Evolutionary conservation across 139 green algal species (phyloP).

Genomic region (Chlamydomonas incerta): DNA sequence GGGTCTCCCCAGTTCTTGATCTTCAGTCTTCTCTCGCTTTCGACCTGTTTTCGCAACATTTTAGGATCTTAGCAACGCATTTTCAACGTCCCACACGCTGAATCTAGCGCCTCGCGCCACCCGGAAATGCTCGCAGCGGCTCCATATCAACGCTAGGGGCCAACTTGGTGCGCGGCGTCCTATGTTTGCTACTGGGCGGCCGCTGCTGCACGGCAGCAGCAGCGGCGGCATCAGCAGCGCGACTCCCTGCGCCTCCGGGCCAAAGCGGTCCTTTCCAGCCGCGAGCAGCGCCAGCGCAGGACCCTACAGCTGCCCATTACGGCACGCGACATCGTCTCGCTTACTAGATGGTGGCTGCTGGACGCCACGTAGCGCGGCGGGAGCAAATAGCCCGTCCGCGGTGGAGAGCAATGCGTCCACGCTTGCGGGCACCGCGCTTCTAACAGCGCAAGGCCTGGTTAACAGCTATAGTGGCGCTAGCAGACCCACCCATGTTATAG

Average conservation of each 20-base stretch:
- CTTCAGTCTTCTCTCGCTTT: too few species aligned
- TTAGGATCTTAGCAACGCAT: too few species aligned
- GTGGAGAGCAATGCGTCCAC: constrained; percentile 12
- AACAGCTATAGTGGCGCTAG: background rate
- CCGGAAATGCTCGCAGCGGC: too few species aligned
- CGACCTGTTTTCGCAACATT: too few species aligned
- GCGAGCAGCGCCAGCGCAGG: background rate
- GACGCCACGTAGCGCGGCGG: background rate
- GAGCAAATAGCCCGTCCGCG: background rate
- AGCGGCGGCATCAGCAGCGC: constrained; percentile 16
- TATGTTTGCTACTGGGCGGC: constrained; percentile 15
- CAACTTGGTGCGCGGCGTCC: background rate
- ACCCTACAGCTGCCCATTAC: background rate
- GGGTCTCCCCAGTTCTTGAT: too few species aligned
- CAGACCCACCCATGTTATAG: background rate
- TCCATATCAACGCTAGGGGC: too few species aligned
- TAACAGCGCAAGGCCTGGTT: background rate
- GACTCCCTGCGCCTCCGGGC: background rate
- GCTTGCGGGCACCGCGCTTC: constrained; percentile 4
- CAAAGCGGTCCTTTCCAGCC: background rate
- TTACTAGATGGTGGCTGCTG: background rate
- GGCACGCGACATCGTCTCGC: background rate
- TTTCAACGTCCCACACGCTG: too few species aligned
- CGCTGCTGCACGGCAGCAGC: background rate
- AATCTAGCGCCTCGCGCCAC: too few species aligned